These are phyloP conservation scores for Aspergillus sclerotioniger DNA, from an alignment of 495 filamentous ascomycete genomes.

Conservation along the genomic window DNA sequence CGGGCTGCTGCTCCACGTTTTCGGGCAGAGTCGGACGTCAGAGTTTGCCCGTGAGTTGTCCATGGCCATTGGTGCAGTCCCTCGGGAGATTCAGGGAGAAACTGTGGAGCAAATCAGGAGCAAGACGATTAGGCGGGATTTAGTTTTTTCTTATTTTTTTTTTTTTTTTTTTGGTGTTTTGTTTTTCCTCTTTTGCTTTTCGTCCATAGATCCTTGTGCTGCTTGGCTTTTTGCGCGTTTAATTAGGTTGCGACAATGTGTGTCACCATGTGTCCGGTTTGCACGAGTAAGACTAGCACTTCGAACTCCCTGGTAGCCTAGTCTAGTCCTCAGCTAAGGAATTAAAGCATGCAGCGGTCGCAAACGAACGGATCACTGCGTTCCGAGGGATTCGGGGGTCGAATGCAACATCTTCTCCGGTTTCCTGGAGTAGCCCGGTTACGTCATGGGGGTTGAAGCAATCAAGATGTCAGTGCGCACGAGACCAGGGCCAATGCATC, in stretches of 20 bases:
- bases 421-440: not conserved
- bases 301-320: not conserved
- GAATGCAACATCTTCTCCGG: not conserved
- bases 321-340: not conserved
- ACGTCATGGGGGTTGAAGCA: not conserved
- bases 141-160: slow-evolving; percentile 6
- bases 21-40: slow-evolving; percentile 15
- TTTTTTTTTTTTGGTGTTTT: not conserved
- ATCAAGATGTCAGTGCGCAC: not conserved
- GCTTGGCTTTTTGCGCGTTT: no score
- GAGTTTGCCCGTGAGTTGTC: not conserved
- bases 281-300: no score
- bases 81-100: slow-evolving; percentile 15
- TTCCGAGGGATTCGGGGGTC: no score
- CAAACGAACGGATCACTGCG: not conserved
- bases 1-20: slow-evolving; percentile 14
- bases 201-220: not conserved
- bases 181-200: not conserved
- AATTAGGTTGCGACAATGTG: no score
- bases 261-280: no score
- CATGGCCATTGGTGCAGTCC: not conserved
- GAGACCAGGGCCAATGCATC: not conserved
- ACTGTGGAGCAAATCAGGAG: not conserved
- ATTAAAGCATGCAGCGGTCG: not conserved
- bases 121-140: not conserved